phyloP scores from a whole-genome alignment of 176 grass and related monocot species.

The Zizania latifolia region DNA sequence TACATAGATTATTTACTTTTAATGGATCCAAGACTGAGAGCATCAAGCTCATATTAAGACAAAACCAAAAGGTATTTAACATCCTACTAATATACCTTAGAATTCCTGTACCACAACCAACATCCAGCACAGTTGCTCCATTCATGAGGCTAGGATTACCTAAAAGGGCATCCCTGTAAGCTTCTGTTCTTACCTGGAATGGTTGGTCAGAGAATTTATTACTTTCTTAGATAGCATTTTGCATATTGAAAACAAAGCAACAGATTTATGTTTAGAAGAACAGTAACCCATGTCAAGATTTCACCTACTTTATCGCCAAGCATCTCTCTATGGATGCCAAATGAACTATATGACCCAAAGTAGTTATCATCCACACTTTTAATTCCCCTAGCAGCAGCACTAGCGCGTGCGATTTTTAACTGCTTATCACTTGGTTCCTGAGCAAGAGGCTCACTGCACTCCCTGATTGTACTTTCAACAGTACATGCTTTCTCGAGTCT shows the following conservation, averaged over 20 bases:
- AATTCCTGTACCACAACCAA: conserved; percentile 97
- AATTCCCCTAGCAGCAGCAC: conserved; percentile 55
- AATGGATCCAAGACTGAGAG: not conserved
- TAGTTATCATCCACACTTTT: conserved; percentile 81
- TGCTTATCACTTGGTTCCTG: conserved; percentile 42
- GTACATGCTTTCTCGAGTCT: conserved; percentile 21
- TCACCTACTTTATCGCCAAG: conserved; percentile 73
- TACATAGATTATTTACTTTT: not conserved
- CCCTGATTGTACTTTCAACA: conserved; percentile 6
- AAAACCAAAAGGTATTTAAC: not conserved
- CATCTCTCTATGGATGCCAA: conserved; percentile 96
- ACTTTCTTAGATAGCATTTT: not conserved
- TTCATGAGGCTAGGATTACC: conserved; percentile 69
- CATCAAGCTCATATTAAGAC: not conserved
- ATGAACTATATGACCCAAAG: conserved; percentile 88
- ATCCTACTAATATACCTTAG: conserved; percentile 58
- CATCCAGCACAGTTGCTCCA: conserved; percentile 74
- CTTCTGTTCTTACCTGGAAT: conserved; percentile 85
- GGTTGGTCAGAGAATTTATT: not conserved
- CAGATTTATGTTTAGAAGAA: not conserved
- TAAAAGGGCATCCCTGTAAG: conserved; percentile 82
- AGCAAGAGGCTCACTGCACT: not conserved
- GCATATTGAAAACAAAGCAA: not conserved
- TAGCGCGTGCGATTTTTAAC: conserved; percentile 44
- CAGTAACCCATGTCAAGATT: not conserved